These are phyloP conservation scores for Paracoccidioides lutzii DNA, from an alignment of 2,329 filamentous ascomycete genomes.

Conservation along the genomic window DNA sequence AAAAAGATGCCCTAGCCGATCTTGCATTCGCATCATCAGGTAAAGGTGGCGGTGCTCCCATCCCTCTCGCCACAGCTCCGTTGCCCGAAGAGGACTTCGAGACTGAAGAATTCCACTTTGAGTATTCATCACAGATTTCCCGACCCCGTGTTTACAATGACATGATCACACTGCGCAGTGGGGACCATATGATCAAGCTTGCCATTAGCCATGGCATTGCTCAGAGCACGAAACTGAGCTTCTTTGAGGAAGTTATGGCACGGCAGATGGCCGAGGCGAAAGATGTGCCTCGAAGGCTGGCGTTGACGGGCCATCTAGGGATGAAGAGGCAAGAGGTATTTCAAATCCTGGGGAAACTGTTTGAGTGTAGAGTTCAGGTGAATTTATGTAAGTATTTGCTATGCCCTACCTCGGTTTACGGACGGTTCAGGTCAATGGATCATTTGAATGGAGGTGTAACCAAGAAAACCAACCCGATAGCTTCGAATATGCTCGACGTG, in stretches of 20 bases:
- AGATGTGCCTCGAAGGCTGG: constrained; percentile 77
- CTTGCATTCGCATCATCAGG: constrained; percentile 60
- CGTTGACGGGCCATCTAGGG: constrained; percentile 76
- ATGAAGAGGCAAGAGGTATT: constrained; percentile 90
- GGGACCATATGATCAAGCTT: constrained; percentile 98
- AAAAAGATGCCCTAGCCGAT: constrained; percentile 92
- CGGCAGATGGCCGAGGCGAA: constrained; percentile 88
- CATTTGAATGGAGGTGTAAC: not conserved
- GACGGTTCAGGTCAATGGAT: not conserved
- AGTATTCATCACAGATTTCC: constrained; percentile 78
- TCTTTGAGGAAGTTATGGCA: constrained; percentile 93
- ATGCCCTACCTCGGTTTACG: not conserved
- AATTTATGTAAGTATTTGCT: constrained; percentile 66
- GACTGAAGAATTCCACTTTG: constrained; percentile 96
- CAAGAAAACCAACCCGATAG: constrained; percentile 31
- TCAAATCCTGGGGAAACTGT: constrained; percentile 76
- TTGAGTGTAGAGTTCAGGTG: constrained; percentile 90
- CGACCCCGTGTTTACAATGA: constrained; percentile 93
- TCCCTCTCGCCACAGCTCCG: constrained; percentile 62
- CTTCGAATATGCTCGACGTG: constrained; percentile 88
- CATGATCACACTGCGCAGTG: constrained; percentile 92
- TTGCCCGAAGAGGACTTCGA: constrained; percentile 85
- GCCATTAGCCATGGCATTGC: constrained; percentile 96
- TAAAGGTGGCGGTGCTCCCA: constrained; percentile 22
- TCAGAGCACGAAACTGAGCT: constrained; percentile 89